Percentiles rank a stretch among this genome's conserved stretches.
Evolutionary conservation across 2,329 filamentous ascomycete species (phyloP).

Genomic region (Aspergillus brasiliensis): DNA sequence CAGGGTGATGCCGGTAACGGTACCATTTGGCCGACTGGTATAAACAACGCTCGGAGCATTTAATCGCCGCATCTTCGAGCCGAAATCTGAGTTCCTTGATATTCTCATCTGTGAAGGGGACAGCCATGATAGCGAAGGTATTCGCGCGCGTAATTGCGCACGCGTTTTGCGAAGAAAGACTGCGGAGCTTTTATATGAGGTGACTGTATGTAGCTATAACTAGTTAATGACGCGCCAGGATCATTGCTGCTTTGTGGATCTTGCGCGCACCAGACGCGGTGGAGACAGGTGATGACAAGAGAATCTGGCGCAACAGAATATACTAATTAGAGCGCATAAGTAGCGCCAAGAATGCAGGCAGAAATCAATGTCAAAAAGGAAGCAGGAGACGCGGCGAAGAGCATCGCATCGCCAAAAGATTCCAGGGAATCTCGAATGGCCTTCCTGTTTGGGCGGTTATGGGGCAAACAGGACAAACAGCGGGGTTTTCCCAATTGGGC

Average conservation of each 20-base stretch:
- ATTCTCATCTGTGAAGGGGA: conserved; percentile 39
- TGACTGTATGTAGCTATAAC: background rate
- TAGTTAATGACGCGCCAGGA: background rate
- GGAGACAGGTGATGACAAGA: background rate
- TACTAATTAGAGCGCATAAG: background rate
- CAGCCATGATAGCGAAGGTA: conserved; percentile 31
- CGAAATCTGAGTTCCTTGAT: conserved; percentile 67
- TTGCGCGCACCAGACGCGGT: background rate
- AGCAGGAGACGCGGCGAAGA: background rate
- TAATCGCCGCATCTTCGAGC: conserved; percentile 81
- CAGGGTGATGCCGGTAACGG: background rate
- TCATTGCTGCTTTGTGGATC: background rate
- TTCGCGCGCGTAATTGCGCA: background rate
- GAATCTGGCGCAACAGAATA: background rate
- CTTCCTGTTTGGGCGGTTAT: conserved; percentile 20
- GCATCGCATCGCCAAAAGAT: background rate
- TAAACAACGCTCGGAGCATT: conserved; percentile 90
- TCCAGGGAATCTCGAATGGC: background rate
- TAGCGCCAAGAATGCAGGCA: background rate
- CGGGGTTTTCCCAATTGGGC: conserved; percentile 14
- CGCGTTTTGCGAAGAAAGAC: background rate
- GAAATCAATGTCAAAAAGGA: background rate
- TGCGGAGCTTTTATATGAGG: background rate
- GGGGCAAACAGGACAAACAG: conserved; percentile 32
- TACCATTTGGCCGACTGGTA: conserved; percentile 98